Percentiles rank a stretch among this genome's conserved stretches.
phyloP scores from a whole-genome alignment of 139 green algal genomes.

The Ostreobium quekettii region DNA sequence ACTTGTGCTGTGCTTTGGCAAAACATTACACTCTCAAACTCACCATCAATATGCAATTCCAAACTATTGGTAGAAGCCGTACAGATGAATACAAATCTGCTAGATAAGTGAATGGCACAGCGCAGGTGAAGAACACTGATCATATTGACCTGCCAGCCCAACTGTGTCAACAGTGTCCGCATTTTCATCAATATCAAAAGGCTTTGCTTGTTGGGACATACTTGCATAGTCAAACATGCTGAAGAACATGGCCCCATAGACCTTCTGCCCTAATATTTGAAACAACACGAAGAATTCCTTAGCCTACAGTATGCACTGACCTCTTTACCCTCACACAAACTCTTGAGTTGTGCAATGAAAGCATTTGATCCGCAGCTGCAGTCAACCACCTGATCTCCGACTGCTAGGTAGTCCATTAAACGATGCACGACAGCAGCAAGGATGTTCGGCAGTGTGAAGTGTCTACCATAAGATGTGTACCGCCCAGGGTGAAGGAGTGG shows the following conservation, averaged over 20 bases:
- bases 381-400: conserved; percentile 45
- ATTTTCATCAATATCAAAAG: neutral
- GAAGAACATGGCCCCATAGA: neutral
- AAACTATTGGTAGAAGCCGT: neutral
- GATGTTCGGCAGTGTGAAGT: conserved; percentile 8
- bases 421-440: neutral
- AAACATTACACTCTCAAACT: neutral
- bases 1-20: neutral
- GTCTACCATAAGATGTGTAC: conserved; percentile 11
- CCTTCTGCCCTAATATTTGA: too few relatives aligned
- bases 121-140: neutral
- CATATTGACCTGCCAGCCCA: neutral
- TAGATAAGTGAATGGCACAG: neutral
- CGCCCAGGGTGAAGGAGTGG: neutral
- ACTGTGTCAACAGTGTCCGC: neutral
- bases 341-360: conserved; percentile 42
- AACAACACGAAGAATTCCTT: too few relatives aligned
- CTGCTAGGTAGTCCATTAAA: neutral
- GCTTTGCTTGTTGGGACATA: neutral
- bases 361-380: conserved; percentile 57
- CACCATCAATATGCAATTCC: neutral
- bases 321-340: conserved; percentile 12
- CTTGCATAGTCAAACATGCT: neutral
- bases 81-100: neutral
- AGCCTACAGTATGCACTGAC: too few relatives aligned